Evolutionary conservation across 257 asterid species (phyloP), one percentile per base, ranked within the genome.

Genomic region (Solanum peruvianum): DNA sequence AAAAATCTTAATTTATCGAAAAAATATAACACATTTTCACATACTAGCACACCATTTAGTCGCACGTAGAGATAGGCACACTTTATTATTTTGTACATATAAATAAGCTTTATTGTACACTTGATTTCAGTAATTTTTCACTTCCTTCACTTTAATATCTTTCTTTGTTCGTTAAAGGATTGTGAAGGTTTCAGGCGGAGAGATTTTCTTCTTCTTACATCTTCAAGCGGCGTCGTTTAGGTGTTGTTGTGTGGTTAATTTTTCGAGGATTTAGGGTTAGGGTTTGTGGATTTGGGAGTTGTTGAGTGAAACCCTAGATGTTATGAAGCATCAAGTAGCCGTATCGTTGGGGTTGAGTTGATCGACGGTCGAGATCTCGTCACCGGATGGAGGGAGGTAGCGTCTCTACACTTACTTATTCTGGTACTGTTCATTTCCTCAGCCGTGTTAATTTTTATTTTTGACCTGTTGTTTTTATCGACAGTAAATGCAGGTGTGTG

Each of bases 301-400:
- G 18, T 47, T 5, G 25, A 11, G 16, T 78, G 82, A 71, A 87
- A 86, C 89, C 90, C 89, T 87, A 91, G 87, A 52, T 85, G 85
- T 70, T 88, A 47, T 94, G 98, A 94, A 91, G 93, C 93, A 91
- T 86, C 87, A 76, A 56, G 89, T 89, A 84, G 90, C 88, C 86
- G 84, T 87, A 88, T 94, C 87, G 88, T 88, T 90, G 86, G 92
- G 94, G 90, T 88, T 90, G 90, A 92, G 92, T 92, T 95, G 92
- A 93, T 93, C 93, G 91, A 91, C 90, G 92, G 94, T 92, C 90
- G 90, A 94, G 93, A 92, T 91, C 94, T 95, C 91, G 89, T 95
- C 98, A 91, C 94, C 94, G 98, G 93, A 97, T 97, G 99, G 98
- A 95, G 96, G 99, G 98, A 97, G 97, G 98, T 95, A 94, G 96